These are phyloP conservation scores for Mucor lusitanicus DNA, from an alignment of 371 early-diverging fungal species.

Conservation along the genomic window DNA sequence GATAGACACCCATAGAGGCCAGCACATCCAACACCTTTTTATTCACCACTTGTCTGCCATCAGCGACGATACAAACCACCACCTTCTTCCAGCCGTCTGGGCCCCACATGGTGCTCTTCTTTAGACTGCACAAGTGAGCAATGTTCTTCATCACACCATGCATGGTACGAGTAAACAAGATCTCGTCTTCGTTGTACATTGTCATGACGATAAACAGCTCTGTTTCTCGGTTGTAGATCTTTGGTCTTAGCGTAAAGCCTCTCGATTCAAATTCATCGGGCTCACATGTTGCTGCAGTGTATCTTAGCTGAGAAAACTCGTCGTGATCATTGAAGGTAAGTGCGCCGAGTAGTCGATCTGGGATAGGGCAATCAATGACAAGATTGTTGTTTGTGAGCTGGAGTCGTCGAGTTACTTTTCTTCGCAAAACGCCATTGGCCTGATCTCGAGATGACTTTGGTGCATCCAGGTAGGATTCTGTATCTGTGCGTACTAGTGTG, in stretches of 20 bases:
- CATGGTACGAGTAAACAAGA: conserved; percentile 75
- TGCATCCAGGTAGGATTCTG: conserved; percentile 24
- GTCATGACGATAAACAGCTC: conserved; percentile 89
- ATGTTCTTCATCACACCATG: conserved; percentile 81
- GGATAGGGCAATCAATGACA: conserved; percentile 71
- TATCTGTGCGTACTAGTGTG: conserved; percentile 11
- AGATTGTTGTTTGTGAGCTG: conserved; percentile 71
- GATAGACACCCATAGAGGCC: conserved; percentile 70
- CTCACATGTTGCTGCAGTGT: conserved; percentile 79
- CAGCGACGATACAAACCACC: conserved; percentile 84
- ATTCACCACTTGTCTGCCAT: conserved; percentile 76
- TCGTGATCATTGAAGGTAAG: conserved; percentile 34
- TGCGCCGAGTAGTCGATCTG: conserved; percentile 48
- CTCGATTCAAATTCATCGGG: conserved; percentile 76
- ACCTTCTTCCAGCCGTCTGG: conserved; percentile 83
- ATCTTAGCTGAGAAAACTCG: conserved; percentile 75
- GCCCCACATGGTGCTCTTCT: conserved; percentile 66
- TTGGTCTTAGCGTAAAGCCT: conserved; percentile 78
- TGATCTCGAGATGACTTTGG: not conserved
- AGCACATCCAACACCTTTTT: conserved; percentile 56
- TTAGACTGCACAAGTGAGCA: conserved; percentile 69
- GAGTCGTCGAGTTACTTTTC: conserved; percentile 37
- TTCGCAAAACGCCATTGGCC: not conserved
- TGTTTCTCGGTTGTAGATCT: conserved; percentile 73
- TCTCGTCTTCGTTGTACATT: conserved; percentile 57